phyloP scores from a whole-genome alignment of 78 protist genomes.

The Planoprotostelium fungivorum region DNA sequence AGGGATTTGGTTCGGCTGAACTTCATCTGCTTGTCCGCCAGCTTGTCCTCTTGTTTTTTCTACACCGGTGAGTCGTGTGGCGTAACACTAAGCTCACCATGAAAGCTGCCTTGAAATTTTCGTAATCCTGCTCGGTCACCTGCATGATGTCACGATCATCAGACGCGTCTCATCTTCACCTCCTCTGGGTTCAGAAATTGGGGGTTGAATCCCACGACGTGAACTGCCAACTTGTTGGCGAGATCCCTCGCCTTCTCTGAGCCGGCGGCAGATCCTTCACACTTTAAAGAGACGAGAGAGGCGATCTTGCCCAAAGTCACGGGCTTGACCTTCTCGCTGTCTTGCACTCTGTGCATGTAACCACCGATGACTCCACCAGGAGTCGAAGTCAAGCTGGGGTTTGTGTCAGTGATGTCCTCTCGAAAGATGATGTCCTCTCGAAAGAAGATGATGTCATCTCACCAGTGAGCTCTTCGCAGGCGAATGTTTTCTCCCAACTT shows the following conservation, averaged over 20 bases:
- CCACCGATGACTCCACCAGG: not conserved
- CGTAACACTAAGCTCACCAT: not conserved
- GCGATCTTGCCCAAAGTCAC: not conserved
- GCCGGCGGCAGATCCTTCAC: not conserved
- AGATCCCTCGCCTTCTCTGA: not conserved
- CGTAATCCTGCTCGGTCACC: not conserved
- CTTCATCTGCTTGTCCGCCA: not conserved
- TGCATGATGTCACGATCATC: not conserved
- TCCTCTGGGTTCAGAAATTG: not conserved
- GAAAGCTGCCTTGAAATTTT: not conserved
- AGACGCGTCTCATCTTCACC: not conserved
- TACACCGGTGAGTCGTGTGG: not conserved
- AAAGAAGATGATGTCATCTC: not conserved
- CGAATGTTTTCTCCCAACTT: not conserved
- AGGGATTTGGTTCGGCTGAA: not conserved
- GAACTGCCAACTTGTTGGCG: not conserved
- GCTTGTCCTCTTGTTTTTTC: not conserved
- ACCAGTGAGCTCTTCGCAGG: not conserved
- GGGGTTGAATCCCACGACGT: not conserved
- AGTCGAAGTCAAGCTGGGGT: not conserved
- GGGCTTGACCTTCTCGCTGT: not conserved
- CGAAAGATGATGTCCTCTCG: not conserved
- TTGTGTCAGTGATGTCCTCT: not conserved
- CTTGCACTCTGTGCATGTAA: constrained; percentile 1
- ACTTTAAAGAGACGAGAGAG: not conserved